Percentiles rank a stretch among this genome's conserved stretches.
phyloP scores from a whole-genome alignment of 1,284 basidiomycete species.

The Ceratobasidium theobromae region DNA sequence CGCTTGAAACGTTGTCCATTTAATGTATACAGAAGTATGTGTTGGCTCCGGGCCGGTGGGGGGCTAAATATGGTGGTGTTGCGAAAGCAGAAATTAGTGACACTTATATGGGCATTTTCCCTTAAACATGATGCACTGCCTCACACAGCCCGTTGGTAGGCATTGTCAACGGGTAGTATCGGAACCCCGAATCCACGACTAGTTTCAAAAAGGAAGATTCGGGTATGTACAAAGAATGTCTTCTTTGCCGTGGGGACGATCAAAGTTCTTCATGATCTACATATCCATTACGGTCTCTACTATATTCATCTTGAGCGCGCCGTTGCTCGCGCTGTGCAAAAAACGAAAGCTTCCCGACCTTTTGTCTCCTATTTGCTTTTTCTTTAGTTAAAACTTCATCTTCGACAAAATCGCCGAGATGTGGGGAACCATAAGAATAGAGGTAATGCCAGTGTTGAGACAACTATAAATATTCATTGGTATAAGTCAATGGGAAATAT shows the following conservation, averaged over 20 bases:
- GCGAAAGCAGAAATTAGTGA: too few species aligned
- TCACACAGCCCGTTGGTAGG: slow-evolving; percentile 20
- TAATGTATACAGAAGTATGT: too few species aligned
- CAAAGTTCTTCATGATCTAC: slow-evolving; percentile 16
- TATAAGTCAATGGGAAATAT: background rate
- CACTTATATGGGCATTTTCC: background rate
- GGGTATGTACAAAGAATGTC: background rate
- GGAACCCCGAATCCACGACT: background rate
- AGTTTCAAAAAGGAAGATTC: background rate
- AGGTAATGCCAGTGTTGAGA: background rate
- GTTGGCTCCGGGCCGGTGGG: too few species aligned
- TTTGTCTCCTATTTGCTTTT: background rate
- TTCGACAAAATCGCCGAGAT: background rate
- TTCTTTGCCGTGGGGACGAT: background rate
- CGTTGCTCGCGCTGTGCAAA: slow-evolving; percentile 1
- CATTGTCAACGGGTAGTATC: too few species aligned
- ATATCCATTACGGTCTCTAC: background rate
- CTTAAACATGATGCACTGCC: background rate
- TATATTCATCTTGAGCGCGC: background rate
- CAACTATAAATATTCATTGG: background rate
- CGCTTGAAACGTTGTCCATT: too few species aligned
- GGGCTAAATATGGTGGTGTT: too few species aligned
- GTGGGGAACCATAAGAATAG: background rate
- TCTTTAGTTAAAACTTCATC: background rate
- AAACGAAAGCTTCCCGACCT: slow-evolving; percentile 5